These are phyloP conservation scores for Paxillus involutus DNA, from an alignment of 768 basidiomycete species.

Conservation along the genomic window DNA sequence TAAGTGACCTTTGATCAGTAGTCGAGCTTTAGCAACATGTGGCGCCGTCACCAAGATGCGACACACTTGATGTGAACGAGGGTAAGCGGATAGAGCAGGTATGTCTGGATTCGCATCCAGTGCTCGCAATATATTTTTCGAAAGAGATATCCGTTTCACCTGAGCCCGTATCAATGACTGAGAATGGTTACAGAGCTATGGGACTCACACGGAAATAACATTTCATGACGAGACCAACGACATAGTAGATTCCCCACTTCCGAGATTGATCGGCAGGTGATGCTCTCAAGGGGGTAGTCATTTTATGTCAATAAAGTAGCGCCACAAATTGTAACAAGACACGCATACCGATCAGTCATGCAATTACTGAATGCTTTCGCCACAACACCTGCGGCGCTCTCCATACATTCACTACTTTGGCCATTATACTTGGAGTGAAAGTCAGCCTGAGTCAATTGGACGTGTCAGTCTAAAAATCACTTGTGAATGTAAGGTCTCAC, in stretches of 20 bases:
- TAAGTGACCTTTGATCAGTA: slow-evolving; percentile 73
- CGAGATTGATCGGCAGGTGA: slow-evolving; percentile 73
- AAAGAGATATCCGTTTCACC: slow-evolving; percentile 89
- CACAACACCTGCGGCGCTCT: slow-evolving; percentile 83
- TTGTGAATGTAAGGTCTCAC: slow-evolving; percentile 39
- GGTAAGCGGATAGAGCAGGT: slow-evolving; percentile 73
- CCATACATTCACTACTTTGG: slow-evolving; percentile 68
- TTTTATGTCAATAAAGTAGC: not conserved
- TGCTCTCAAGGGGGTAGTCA: slow-evolving; percentile 37
- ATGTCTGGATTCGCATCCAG: slow-evolving; percentile 84
- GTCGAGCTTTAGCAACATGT: slow-evolving; percentile 13
- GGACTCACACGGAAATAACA: slow-evolving; percentile 85
- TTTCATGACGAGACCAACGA: slow-evolving; percentile 89
- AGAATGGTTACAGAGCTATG: not conserved
- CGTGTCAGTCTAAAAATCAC: not conserved
- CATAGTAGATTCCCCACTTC: slow-evolving; percentile 92
- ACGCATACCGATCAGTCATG: slow-evolving; percentile 72
- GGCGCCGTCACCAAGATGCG: slow-evolving; percentile 8
- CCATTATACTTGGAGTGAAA: slow-evolving; percentile 54
- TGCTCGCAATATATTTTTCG: slow-evolving; percentile 89
- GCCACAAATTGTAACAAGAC: not conserved
- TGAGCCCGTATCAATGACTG: slow-evolving; percentile 27
- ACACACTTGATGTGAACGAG: slow-evolving; percentile 80
- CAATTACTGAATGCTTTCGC: slow-evolving; percentile 90
- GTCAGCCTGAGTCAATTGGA: slow-evolving; percentile 48